Evolutionary conservation across 371 early-diverging fungal genomes (phyloP), one percentile per base, ranked within the genome.

Genomic region (Mortierella sp.): DNA sequence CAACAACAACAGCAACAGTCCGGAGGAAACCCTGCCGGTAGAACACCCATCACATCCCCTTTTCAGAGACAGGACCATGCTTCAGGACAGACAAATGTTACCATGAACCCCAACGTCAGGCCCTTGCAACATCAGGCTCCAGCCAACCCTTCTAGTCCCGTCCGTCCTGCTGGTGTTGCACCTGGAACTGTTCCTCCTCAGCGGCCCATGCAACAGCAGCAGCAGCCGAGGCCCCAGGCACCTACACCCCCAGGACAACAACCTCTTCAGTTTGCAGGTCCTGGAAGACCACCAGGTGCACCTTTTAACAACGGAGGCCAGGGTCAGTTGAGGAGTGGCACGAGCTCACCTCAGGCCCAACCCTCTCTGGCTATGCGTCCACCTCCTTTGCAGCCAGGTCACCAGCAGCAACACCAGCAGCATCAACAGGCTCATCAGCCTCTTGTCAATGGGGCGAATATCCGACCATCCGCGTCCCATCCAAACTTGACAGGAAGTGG

Each of bases 21-120:
- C 14, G 64, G 65, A 14, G 66, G 41, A 31, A 39, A 24, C 31
- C 65, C 50, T 16, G 37, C 58, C 47, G 82, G 77, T 37, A 74
- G 82, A 64, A 74, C 82, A 44, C 82, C 82, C 43, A 70, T 81
- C 52, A 52, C 77, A 71, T 70, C 74, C 10, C 82, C 82, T 8
- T 81, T 81, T 61, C 77, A 74, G 34, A 74, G 65, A 40, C 80
- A 76, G 70, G 80, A 80, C 43, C 50, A 72, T 16, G 45, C 44
- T 43, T 31, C 72, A 6, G 24, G 58, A n/a, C 76, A 67, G 31
- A 72, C 68, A 41, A 70, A 64, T 31, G 45, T 31, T n/a, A 41
- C 77, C 16, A 45, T 66, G 22, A 70, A 48, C 52, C 81, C 69
- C 4, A 52, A 39, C 43, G 22, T 47, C 43, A 53, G 71, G n/a